These are phyloP conservation scores for Trichoderma polysporum DNA, from an alignment of 2,329 filamentous ascomycete genomes.

Conservation along the genomic window DNA sequence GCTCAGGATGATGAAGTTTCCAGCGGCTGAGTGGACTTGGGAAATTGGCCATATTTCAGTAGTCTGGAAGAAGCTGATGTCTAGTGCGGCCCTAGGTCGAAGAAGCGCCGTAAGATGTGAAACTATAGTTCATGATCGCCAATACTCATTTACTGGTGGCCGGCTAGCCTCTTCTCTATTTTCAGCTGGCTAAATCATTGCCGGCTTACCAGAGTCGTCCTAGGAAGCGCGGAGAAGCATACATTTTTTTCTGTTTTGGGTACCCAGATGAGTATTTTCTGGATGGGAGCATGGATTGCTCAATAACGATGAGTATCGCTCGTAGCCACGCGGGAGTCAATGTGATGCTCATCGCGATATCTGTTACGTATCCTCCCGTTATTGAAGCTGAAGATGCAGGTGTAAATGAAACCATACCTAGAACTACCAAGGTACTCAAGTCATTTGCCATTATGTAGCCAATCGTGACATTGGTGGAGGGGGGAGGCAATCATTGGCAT, in stretches of 20 bases:
- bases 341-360: not conserved
- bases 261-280: not conserved
- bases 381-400: not conserved
- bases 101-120: conserved; percentile 1
- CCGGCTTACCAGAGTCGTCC: not conserved
- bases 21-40: not conserved
- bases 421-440: too few species aligned
- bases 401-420: not conserved
- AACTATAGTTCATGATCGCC: conserved; percentile 8
- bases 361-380: not conserved
- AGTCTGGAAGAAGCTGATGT: not conserved
- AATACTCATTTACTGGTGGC: not conserved
- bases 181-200: not conserved
- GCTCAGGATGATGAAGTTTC: not conserved
- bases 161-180: not conserved
- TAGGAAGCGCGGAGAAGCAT: not conserved
- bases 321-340: not conserved
- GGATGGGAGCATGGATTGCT: not conserved
- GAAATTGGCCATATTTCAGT: not conserved
- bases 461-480: too few species aligned
- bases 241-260: not conserved
- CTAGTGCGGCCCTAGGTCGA: conserved; percentile 7
- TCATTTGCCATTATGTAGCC: not conserved
- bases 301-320: too few species aligned
- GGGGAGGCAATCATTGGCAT: too few species aligned